Base-by-base conservation (phyloP, 2,329 filamentous ascomycete genomes). In the Cercospora janseana region DNA sequence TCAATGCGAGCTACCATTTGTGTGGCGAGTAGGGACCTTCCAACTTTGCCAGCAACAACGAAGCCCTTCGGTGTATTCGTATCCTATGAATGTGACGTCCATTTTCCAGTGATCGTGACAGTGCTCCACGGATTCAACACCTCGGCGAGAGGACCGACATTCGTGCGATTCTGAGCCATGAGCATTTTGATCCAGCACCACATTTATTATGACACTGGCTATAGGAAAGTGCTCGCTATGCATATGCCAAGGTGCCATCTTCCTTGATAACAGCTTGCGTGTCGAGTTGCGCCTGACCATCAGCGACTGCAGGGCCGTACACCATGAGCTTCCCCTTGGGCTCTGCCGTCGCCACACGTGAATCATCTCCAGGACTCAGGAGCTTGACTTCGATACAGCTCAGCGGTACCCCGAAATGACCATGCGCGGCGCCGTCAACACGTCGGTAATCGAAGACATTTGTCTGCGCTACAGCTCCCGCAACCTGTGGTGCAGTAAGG, bases 391-490 rank as follows among this genome's bases (percentile, higher is more conserved):
- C 92, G 1, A 92, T 79, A 60, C 83, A 86, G 56, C 86, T 88
- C 31, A 93, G 66, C 2, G 92, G 91, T 7, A 86, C 77, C 3
- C 93, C 93, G 64, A 97, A 95, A 68, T 95, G 90, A 51, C 70
- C 75, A 37, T 73, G 71, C 35, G 70, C 70, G 9, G 58, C 55
- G 13, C 70, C 68, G 27, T 70, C 70, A 3, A 73, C 55, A 78
- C 76, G 58, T 41, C 92, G 77, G 69, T 97, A 97, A 67, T 97
- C 92, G 65, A 88, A 94, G 29, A 91, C 78, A 54, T 88, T 84
- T 6, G 88, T 95, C 72, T 97, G 92, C 1, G 86, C 76, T n/a
- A 95, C 81, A 1, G 91, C 86, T 28, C 93, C 93, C 2, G 91
- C 92, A n/a, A 97, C 87, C 54, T 82, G 81, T 18, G 88, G 76